A percentile compares a stretch with the other conserved stretches of the same genome.
phyloP scores from a whole-genome alignment of 148 eudicot species.

The Talinum fruticosum region DNA sequence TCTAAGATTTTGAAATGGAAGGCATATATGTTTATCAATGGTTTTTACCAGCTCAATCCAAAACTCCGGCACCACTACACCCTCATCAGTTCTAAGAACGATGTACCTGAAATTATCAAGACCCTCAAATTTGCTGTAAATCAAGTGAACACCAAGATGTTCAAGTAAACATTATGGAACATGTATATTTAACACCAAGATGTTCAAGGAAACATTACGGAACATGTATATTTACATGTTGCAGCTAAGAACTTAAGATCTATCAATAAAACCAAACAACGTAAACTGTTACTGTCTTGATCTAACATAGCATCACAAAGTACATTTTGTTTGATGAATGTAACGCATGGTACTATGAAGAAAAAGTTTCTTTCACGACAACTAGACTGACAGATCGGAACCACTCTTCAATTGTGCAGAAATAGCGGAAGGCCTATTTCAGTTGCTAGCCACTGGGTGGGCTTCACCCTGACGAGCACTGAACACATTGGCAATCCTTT shows the following conservation, averaged over 20 bases:
- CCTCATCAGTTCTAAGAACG: no score
- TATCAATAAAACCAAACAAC: not conserved
- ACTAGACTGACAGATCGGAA: not conserved
- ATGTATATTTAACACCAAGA: not conserved
- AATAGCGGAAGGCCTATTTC: conserved; percentile 8
- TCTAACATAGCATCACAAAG: not conserved
- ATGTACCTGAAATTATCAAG: no score
- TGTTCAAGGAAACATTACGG: not conserved
- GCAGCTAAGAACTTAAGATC: not conserved
- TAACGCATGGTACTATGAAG: not conserved
- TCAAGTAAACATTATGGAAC: not conserved
- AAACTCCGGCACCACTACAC: no score
- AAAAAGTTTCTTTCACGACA: not conserved
- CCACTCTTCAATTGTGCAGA: conserved; percentile 21
- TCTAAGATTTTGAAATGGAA: no score
- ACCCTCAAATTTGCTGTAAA: no score
- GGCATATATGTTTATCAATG: no score
- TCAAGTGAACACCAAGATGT: no score
- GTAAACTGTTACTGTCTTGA: not conserved
- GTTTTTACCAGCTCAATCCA: no score
- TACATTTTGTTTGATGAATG: not conserved
- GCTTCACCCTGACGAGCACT: conserved; percentile 22
- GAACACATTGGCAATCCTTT: conserved; percentile 76
- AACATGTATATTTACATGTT: not conserved
- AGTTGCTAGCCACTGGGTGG: conserved; percentile 13